A percentile compares a stretch with the other conserved stretches of the same genome.
These are phyloP conservation scores for Talaromyces wortmannii DNA, from an alignment of 495 filamentous ascomycete species.

Conservation along the genomic window DNA sequence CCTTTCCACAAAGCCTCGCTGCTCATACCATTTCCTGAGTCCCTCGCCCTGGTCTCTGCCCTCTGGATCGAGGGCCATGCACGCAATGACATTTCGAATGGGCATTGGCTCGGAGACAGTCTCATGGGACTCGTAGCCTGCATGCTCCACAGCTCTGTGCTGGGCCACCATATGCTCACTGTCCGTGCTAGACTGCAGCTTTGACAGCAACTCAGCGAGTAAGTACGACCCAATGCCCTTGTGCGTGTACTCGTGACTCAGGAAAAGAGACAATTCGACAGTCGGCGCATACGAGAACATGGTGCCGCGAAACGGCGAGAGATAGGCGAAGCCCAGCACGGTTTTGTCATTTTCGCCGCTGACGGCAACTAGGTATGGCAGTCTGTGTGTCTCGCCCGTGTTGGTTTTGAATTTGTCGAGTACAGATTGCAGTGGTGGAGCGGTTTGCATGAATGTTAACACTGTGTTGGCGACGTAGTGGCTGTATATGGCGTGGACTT, in stretches of 20 bases:
- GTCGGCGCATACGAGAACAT: constrained; percentile 20
- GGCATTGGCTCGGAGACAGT: background rate
- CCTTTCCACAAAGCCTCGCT: constrained; percentile 16
- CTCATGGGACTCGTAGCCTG: background rate
- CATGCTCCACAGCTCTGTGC: background rate
- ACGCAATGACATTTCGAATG: constrained; percentile 19
- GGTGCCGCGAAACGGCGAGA: background rate
- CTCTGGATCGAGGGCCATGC: constrained; percentile 21
- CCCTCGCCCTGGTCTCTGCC: constrained; percentile 12
- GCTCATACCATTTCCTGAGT: constrained; percentile 15
- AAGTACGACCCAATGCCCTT: constrained; percentile 12
- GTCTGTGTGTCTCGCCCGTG: background rate
- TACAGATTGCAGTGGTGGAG: constrained; percentile 12
- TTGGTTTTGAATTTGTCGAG: constrained; percentile 11
- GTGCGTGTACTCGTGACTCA: constrained; percentile 15
- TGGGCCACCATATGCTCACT: background rate
- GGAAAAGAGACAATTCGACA: constrained; percentile 21
- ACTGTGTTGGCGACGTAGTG: constrained; percentile 22
- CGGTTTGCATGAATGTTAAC: constrained; percentile 16
- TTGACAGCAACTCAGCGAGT: constrained; percentile 7
- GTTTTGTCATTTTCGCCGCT: background rate
- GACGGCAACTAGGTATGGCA: constrained; percentile 22
- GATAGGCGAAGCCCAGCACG: constrained; percentile 15
- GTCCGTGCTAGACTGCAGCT: constrained; percentile 2
- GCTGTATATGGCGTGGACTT: constrained; percentile 20